Evolutionary conservation across 2,329 filamentous ascomycete genomes (phyloP).

Genomic region (Cyphellophora attinorum): DNA sequence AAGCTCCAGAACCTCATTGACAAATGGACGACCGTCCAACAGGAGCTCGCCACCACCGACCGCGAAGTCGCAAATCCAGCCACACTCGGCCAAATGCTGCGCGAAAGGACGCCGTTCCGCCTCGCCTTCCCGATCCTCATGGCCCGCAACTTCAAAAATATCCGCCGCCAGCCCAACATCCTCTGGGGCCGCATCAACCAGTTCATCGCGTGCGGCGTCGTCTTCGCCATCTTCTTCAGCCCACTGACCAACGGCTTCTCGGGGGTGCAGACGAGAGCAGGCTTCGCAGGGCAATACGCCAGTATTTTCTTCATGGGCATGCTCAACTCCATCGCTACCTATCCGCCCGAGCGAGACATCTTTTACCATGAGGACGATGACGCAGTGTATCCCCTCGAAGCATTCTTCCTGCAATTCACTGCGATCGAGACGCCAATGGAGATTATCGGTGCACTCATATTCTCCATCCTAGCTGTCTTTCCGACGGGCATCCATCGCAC

Average conservation of each 20-base stretch:
- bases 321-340: slow-evolving; percentile 69
- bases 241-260: slow-evolving; percentile 60
- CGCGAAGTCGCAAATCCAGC: slow-evolving; percentile 39
- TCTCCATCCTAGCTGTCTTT: slow-evolving; percentile 54
- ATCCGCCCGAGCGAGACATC: slow-evolving; percentile 62
- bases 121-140: slow-evolving; percentile 59
- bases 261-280: slow-evolving; percentile 62
- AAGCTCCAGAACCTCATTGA: not conserved
- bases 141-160: slow-evolving; percentile 58
- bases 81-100: slow-evolving; percentile 59
- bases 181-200: slow-evolving; percentile 59
- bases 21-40: slow-evolving; percentile 1
- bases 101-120: slow-evolving; percentile 51
- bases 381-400: slow-evolving; percentile 59
- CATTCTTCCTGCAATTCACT: slow-evolving; percentile 63
- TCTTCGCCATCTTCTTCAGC: slow-evolving; percentile 61
- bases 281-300: slow-evolving; percentile 62
- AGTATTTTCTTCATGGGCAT: slow-evolving; percentile 67
- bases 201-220: slow-evolving; percentile 52
- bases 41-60: slow-evolving; percentile 40
- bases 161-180: slow-evolving; percentile 55
- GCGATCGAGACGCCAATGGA: slow-evolving; percentile 64
- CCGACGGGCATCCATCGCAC: slow-evolving; percentile 57
- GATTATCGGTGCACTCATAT: slow-evolving; percentile 54
- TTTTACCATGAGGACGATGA: slow-evolving; percentile 72